Base-by-base conservation (phyloP, 306 rosid species). In the Lotus japonicus region DNA sequence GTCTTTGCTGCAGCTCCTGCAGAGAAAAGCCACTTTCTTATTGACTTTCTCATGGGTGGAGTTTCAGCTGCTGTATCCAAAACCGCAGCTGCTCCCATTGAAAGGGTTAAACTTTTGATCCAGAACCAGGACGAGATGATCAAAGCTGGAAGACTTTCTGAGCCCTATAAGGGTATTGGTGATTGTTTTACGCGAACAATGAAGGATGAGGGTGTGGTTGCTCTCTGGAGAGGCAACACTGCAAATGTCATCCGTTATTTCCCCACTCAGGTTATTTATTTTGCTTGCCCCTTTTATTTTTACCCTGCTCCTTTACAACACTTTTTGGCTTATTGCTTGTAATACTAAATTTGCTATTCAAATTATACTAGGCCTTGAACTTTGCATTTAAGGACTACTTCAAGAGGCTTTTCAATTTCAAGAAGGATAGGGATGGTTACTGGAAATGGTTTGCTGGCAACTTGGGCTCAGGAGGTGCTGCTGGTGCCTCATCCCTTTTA, bases 361-460 rank as follows among this genome's bases (percentile, higher is more conserved):
- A 66, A 56, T 62, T 68, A 49, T 72, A 33, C 66, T 77, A 90
- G 92, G 97, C 95, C 11, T 65, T 87, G 74, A 90, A 90, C 87
- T 90, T 87, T 86, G 97, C 95, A 14, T 90, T 90, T 66, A 87
- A 87, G 84, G 95, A 90, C 85, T 86, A 90, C 87, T 90, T 90
- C 78, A 90, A 87, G 90, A 90, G 95, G 86, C 86, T 90, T 51
- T 90, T 90, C 87, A 90, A 90, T 13, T 90, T 90, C 87, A 87
- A 75, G 87, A 90, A 90, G 73, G 95, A 87, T 51, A 82, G 7
- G 66, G 96, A 90, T 64, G 96, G 96, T 70, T 90, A 90, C 70
- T 87, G 96, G 96, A 90, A 84, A 71, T 87, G 95, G 92, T 90
- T 90, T 82, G 95, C 87, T 1, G 97, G 97, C 0, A 90, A 90